These are phyloP conservation scores for Colletotrichum sp. DNA, from an alignment of 2,329 filamentous ascomycete species.

Conservation along the genomic window DNA sequence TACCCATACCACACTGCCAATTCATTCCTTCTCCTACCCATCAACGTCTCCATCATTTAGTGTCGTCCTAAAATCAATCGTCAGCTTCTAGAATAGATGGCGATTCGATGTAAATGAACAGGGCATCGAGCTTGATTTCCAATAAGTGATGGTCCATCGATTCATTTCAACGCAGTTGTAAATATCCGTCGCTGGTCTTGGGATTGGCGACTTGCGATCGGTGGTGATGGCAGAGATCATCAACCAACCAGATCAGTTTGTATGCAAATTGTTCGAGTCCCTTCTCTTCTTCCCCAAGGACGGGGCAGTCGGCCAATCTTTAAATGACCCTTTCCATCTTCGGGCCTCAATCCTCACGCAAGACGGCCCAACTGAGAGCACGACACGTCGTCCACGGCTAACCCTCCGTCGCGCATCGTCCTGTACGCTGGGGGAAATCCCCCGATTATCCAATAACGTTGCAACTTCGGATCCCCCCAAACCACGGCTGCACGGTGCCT, in stretches of 20 bases:
- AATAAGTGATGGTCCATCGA: neutral
- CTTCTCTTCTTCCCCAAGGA: neutral
- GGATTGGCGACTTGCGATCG: neutral
- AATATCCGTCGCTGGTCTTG: neutral
- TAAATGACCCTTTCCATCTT: neutral
- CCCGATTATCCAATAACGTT: neutral
- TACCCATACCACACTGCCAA: neutral
- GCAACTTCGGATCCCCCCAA: neutral
- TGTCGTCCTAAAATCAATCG: neutral
- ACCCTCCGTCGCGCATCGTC: neutral
- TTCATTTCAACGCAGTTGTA: neutral
- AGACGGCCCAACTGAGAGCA: neutral
- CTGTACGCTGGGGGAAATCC: neutral
- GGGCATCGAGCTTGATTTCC: neutral
- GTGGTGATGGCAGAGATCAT: neutral
- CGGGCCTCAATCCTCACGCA: neutral
- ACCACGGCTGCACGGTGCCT: neutral
- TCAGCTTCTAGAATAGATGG: slow-evolving; percentile 11
- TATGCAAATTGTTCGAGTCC: neutral
- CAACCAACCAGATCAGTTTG: neutral
- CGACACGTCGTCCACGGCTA: neutral
- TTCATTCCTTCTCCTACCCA: neutral
- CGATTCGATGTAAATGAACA: neutral
- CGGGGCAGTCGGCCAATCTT: neutral
- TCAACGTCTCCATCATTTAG: neutral